Conservation (phyloP, 306 rosid genomes). For the Clitoria ternatea region DNA sequence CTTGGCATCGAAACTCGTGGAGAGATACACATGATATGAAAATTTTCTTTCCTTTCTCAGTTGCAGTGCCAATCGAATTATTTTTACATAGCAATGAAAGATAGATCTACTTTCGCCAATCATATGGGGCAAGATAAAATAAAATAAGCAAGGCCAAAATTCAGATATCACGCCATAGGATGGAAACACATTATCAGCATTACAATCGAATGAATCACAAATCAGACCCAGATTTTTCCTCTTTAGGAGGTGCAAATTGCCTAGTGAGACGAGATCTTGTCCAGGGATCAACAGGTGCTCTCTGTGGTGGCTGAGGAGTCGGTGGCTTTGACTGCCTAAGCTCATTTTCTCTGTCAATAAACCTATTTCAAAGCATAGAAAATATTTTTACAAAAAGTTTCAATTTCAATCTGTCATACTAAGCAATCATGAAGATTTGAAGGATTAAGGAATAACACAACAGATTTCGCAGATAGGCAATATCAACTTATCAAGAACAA, state of each 20-base stretch:
- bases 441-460: not conserved
- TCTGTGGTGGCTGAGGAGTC: conserved; percentile 71
- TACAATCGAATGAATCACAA: conserved; percentile 29
- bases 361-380: conserved; percentile 45
- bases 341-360: conserved; percentile 77
- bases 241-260: conserved; percentile 84
- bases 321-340: conserved; percentile 87
- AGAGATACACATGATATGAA: not conserved
- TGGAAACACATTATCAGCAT: not conserved
- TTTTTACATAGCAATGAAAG: conserved; percentile 14
- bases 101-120: conserved; percentile 6
- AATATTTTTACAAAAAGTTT: not conserved
- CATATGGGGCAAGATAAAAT: not conserved
- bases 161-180: conserved; percentile 3
- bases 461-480: not conserved
- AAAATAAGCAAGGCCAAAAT: conserved; percentile 8
- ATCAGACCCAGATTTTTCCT: conserved; percentile 48
- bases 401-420: conserved; percentile 6
- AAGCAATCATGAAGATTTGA: not conserved
- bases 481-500: not conserved
- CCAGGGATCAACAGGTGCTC: conserved; percentile 87
- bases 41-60: not conserved
- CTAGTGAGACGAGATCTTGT: conserved; percentile 61
- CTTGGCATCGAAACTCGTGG: not conserved
- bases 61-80: not conserved